Conservation (phyloP, 768 basidiomycete species). For the Suillus tomentosus region DNA sequence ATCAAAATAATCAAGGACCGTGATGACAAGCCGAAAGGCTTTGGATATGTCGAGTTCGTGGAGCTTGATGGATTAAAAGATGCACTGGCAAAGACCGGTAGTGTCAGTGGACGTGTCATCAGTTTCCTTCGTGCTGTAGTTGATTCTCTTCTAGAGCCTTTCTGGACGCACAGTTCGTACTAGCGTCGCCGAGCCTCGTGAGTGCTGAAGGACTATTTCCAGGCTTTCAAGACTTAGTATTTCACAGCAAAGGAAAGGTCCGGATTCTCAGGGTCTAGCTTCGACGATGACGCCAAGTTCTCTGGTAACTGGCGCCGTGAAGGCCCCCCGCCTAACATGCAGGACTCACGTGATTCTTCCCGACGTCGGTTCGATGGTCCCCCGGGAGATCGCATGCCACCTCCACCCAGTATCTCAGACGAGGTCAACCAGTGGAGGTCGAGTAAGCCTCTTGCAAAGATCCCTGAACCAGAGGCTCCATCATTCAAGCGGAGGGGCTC, state of each 20-base stretch:
- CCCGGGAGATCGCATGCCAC: constrained; percentile 41
- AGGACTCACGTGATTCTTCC: constrained; percentile 61
- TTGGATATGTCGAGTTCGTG: constrained; percentile 96
- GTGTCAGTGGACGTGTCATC: constrained; percentile 47
- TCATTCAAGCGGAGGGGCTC: constrained; percentile 58
- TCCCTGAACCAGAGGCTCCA: constrained; percentile 49
- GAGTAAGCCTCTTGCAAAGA: constrained; percentile 41
- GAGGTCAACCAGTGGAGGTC: constrained; percentile 74
- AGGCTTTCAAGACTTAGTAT: constrained; percentile 16
- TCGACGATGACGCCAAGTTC: constrained; percentile 80
- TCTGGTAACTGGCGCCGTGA: constrained; percentile 85
- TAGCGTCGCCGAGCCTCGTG: constrained; percentile 95
- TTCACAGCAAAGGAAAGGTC: constrained; percentile 72
- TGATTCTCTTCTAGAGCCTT: constrained; percentile 48
- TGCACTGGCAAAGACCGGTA: constrained; percentile 70
- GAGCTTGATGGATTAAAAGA: constrained; percentile 84
- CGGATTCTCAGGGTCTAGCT: constrained; percentile 50
- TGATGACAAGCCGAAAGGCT: constrained; percentile 96
- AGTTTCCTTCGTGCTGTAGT: background rate
- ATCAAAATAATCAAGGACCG: constrained; percentile 92
- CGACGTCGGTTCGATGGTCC: constrained; percentile 69
- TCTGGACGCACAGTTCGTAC: constrained; percentile 83
- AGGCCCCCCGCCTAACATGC: constrained; percentile 75
- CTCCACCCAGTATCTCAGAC: constrained; percentile 59
- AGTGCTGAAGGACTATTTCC: constrained; percentile 39